Percentiles rank a stretch among this genome's conserved stretches.
Evolutionary conservation across 805 yeast genomes (phyloP).

Genomic region (Wickerhamiella qilinensis): DNA sequence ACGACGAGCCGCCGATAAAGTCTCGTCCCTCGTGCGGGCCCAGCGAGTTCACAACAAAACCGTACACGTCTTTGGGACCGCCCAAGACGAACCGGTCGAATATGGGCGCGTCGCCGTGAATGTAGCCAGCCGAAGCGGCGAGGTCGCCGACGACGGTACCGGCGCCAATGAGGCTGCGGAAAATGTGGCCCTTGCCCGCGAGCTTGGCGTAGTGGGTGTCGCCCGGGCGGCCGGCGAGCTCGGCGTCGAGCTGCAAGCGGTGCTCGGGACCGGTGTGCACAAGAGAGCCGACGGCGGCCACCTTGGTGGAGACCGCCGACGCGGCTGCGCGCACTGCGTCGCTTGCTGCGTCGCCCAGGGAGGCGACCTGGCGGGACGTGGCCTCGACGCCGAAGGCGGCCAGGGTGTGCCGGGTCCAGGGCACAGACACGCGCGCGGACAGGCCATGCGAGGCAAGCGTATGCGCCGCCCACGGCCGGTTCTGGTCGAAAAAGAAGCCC

Average conservation of each 20-base stretch:
- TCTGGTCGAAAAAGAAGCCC: slow-evolving; percentile 34
- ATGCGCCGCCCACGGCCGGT: slow-evolving; percentile 38
- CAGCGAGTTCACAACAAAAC: slow-evolving; percentile 47
- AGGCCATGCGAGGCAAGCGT: slow-evolving; percentile 34
- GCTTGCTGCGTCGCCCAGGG: slow-evolving; percentile 33
- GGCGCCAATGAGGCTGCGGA: slow-evolving; percentile 10
- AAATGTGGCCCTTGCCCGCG: slow-evolving; percentile 6
- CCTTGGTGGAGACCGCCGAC: slow-evolving; percentile 41
- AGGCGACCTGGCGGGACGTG: slow-evolving; percentile 38
- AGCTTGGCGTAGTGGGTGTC: slow-evolving; percentile 19
- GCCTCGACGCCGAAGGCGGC: slow-evolving; percentile 39
- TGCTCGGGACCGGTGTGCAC: slow-evolving; percentile 8
- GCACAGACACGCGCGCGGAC: slow-evolving; percentile 24
- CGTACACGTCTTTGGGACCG: slow-evolving; percentile 51
- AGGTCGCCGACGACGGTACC: slow-evolving; percentile 12
- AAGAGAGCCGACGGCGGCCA: slow-evolving; percentile 30
- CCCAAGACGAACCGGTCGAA: slow-evolving; percentile 71
- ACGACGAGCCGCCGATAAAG: slow-evolving; percentile 52
- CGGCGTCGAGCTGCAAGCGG: slow-evolving; percentile 22
- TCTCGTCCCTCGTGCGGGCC: slow-evolving; percentile 38
- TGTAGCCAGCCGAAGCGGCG: slow-evolving; percentile 10
- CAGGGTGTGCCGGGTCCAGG: slow-evolving; percentile 9
- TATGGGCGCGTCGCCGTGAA: slow-evolving; percentile 30
- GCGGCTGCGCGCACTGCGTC: slow-evolving; percentile 46
- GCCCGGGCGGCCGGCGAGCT: slow-evolving; percentile 20